These are phyloP conservation scores for Phytophthora palmivora DNA, from an alignment of 352 stramenopile species.

Conservation along the genomic window DNA sequence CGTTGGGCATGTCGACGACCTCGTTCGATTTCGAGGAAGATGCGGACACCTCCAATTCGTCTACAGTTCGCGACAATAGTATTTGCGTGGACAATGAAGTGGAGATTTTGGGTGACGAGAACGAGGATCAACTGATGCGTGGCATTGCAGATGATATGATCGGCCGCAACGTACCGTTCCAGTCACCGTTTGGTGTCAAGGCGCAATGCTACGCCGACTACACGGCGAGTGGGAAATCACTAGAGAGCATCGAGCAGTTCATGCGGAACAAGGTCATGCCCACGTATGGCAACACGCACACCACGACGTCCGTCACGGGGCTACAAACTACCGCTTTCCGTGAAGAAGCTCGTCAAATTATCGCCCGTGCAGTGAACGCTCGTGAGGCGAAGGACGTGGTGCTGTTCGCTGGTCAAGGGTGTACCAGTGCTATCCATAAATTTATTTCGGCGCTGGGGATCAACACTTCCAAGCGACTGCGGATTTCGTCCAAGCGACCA, in stretches of 20 bases:
- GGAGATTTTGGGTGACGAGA: slow-evolving; percentile 18
- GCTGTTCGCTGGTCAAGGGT: slow-evolving; percentile 93
- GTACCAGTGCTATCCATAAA: slow-evolving; percentile 86
- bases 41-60: slow-evolving; percentile 19
- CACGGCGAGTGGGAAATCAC: slow-evolving; percentile 91
- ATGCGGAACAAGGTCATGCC: slow-evolving; percentile 90
- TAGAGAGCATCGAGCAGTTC: slow-evolving; percentile 93
- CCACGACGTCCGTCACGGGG: slow-evolving; percentile 80
- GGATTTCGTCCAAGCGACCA: slow-evolving; percentile 43
- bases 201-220: slow-evolving; percentile 96
- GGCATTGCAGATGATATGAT: slow-evolving; percentile 56
- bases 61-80: slow-evolving; percentile 20
- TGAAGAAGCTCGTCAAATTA: slow-evolving; percentile 95
- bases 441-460: slow-evolving; percentile 78
- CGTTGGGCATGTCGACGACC: slow-evolving; percentile 22
- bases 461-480: slow-evolving; percentile 32
- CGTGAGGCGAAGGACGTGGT: slow-evolving; percentile 92
- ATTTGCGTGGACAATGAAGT: slow-evolving; percentile 29
- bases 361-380: slow-evolving; percentile 89
- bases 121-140: slow-evolving; percentile 36
- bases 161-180: slow-evolving; percentile 52
- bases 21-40: slow-evolving; percentile 31
- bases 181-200: slow-evolving; percentile 69
- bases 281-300: slow-evolving; percentile 98
- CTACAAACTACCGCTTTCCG: slow-evolving; percentile 94